Base-by-base conservation (phyloP, 2,329 filamentous ascomycete genomes). In the Blastomyces gilchristii region DNA sequence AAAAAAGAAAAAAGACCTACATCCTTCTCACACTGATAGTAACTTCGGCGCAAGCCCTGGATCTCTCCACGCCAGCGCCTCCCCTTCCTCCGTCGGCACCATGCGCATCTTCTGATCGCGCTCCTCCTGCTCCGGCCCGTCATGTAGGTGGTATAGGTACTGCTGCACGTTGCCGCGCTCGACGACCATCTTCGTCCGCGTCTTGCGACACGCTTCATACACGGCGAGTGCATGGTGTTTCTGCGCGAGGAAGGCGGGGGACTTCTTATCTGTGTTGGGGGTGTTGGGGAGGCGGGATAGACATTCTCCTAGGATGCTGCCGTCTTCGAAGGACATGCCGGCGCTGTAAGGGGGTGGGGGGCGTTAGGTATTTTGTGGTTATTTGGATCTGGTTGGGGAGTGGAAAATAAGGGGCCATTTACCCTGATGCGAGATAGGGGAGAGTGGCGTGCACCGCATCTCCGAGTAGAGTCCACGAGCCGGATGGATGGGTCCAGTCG, bases 401-500 rank as follows among this genome's bases (percentile, higher is more conserved):
- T n/a, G 31, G 53, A 22, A 18, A 57, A n/a, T 5, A 9, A 2
- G 47, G 47, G n/a, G n/a, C 11, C 11, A 25, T 50, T 12, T n/a
- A n/a, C 72, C 73, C 80, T 7, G 75, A 78, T 1, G 83, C 83
- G 66, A 71, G 75, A 68, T 88, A 88, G 0, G 85, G 86, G 0
- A 88, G 75, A 0, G 84, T 87, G 0, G 85, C 84, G 65, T 88
- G 85, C 1, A 84, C 83, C 0, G 85, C 83, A 67, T 88, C 85
- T 0, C 86, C 85, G 0, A 87, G 75, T 68, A 87, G 79, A 0
- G 82, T 81, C 67, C 85, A 85, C 0, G 81, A 75, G 0, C 80
- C 83, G 0, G 78, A 81, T 0, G 79, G 72, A 65, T 87, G 80
- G 0, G 78, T 82, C 85, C 85, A 87, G 0, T 76, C 75, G n/a